Evolutionary conservation across 1,284 basidiomycete genomes (phyloP).

Genomic region (Phylloporus gajari): DNA sequence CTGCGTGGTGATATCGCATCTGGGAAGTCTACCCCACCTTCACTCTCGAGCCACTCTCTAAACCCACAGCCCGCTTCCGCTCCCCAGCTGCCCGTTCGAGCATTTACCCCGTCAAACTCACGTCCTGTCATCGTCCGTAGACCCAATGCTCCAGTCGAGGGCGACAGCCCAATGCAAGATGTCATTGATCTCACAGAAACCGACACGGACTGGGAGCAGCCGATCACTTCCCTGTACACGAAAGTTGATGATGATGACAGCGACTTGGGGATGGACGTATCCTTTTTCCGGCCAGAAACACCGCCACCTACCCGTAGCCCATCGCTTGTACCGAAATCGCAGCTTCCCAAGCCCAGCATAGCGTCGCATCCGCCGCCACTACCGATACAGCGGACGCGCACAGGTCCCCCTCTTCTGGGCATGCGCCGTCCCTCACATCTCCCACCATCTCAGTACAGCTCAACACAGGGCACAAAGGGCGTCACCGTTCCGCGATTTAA

Average conservation of each 20-base stretch:
- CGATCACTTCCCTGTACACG: constrained; percentile 21
- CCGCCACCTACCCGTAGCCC: constrained; percentile 4
- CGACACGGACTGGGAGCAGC: constrained; percentile 32
- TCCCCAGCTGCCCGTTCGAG: not conserved
- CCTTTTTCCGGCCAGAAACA: constrained; percentile 15
- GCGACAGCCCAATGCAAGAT: constrained; percentile 28
- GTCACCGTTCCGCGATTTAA: constrained; percentile 38
- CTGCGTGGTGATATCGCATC: constrained; percentile 7
- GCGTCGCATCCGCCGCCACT: constrained; percentile 5
- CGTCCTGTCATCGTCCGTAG: not conserved
- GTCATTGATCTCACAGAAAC: constrained; percentile 34
- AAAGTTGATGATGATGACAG: constrained; percentile 19
- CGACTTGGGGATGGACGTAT: constrained; percentile 2
- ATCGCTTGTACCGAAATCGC: constrained; percentile 6
- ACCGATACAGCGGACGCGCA: constrained; percentile 27
- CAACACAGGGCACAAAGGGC: constrained; percentile 34
- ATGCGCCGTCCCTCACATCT: constrained; percentile 39
- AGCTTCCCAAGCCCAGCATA: constrained; percentile 2
- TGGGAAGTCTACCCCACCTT: constrained; percentile 27
- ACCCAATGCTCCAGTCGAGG: constrained; percentile 5
- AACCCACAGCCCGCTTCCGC: constrained; percentile 21
- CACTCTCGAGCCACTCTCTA: constrained; percentile 25
- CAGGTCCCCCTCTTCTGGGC: constrained; percentile 39
- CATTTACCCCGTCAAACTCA: constrained; percentile 1
- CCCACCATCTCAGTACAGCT: constrained; percentile 31